phyloP scores from a whole-genome alignment of 164 flowering plant genomes.

The Buxus sempervirens region DNA sequence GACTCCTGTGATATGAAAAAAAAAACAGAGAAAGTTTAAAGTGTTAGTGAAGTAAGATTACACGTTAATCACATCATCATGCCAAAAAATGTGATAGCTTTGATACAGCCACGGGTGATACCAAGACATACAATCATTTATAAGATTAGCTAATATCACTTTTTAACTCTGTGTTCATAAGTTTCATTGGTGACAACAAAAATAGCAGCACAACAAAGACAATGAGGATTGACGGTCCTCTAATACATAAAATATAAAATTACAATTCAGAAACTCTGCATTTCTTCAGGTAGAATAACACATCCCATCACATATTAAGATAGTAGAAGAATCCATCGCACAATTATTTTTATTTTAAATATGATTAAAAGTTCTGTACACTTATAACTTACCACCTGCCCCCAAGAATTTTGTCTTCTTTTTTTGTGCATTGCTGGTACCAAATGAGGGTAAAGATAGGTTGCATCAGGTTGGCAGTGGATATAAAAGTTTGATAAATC shows the following conservation, averaged over 20 bases:
- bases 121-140: background rate
- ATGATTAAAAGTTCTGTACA: background rate
- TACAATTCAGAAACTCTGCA: too few species aligned
- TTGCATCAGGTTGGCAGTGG: too few species aligned
- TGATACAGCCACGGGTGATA: background rate
- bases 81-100: background rate
- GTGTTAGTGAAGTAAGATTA: background rate
- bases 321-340: slow-evolving; percentile 1
- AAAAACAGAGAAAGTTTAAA: too few species aligned
- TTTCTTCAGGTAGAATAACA: too few species aligned
- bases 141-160: too few species aligned
- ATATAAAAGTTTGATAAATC: too few species aligned
- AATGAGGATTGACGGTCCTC: background rate
- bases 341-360: background rate
- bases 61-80: background rate
- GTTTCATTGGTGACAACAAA: background rate
- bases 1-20: slow-evolving; percentile 50
- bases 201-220: background rate
- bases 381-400: too few species aligned
- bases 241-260: too few species aligned
- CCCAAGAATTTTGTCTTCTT: too few species aligned
- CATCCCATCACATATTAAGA: background rate
- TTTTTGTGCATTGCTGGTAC: too few species aligned
- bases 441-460: too few species aligned
- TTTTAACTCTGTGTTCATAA: too few species aligned